phyloP scores from a whole-genome alignment of 352 stramenopile species.

The Blastocystis sp. region DNA sequence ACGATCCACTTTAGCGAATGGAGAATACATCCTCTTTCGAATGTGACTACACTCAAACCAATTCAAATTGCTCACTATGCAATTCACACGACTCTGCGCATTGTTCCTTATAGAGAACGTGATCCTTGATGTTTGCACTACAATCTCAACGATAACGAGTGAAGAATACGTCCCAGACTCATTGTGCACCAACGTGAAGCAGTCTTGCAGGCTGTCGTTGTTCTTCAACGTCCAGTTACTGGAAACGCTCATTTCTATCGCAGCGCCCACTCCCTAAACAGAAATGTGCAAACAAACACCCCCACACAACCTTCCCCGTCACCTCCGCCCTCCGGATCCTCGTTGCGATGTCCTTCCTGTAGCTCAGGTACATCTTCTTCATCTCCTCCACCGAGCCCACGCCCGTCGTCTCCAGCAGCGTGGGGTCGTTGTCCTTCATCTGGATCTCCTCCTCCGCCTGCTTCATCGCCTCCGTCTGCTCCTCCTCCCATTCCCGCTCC shows the following conservation, averaged over 20 bases:
- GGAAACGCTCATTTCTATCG: neutral
- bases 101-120: neutral
- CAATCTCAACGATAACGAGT: too few relatives aligned
- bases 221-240: too few relatives aligned
- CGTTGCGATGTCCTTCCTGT: constrained; percentile 8
- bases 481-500: constrained; percentile 32
- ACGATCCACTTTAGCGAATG: constrained; percentile 1
- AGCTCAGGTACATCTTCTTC: constrained; percentile 30
- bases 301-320: constrained; percentile 1
- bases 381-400: constrained; percentile 7
- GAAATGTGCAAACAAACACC: constrained; percentile 36
- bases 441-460: neutral
- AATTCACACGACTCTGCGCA: constrained; percentile 3
- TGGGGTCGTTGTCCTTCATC: constrained; percentile 4
- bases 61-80: neutral
- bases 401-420: constrained; percentile 20
- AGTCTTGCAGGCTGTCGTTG: too few relatives aligned
- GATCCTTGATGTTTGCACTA: neutral
- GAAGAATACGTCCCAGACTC: too few relatives aligned
- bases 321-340: constrained; percentile 1
- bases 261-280: neutral
- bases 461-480: constrained; percentile 47
- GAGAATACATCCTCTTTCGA: too few relatives aligned
- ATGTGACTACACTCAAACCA: too few relatives aligned
- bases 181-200: too few relatives aligned